Evolutionary conservation across 192 early-diverging fungal species (phyloP).

Genomic region (Backusella macrospora): DNA sequence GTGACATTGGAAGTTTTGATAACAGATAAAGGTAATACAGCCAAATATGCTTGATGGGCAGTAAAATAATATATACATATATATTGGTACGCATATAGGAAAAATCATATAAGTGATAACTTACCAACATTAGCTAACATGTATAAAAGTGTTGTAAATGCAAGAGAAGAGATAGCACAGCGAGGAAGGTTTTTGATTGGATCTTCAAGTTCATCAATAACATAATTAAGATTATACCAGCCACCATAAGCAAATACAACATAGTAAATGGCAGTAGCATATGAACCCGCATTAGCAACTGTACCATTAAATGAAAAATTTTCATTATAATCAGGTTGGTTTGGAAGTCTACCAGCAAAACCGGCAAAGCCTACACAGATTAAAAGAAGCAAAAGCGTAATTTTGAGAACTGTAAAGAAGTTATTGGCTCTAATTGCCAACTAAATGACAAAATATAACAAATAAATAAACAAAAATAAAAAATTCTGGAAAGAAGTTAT

Average conservation of each 20-base stretch:
- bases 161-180: slow-evolving; percentile 53
- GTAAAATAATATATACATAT: not conserved
- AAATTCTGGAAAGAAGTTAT: too few relatives aligned
- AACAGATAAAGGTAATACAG: not conserved
- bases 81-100: not conserved
- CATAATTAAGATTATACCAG: slow-evolving; percentile 62
- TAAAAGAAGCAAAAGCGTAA: not conserved
- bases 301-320: not conserved
- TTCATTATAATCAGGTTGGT: not conserved
- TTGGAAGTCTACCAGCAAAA: not conserved
- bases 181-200: slow-evolving; percentile 63
- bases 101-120: not conserved
- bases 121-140: slow-evolving; percentile 21
- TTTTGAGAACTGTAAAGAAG: not conserved
- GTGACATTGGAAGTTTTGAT: slow-evolving; percentile 4
- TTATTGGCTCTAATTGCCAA: not conserved
- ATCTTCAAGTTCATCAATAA: slow-evolving; percentile 57
- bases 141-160: slow-evolving; percentile 55
- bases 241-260: slow-evolving; percentile 49
- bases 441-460: not conserved
- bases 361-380: slow-evolving; percentile 3
- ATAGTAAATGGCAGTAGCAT: slow-evolving; percentile 21
- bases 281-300: not conserved
- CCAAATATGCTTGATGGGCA: not conserved
- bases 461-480: too few relatives aligned